These are phyloP conservation scores for Hypoxylon sp. DNA, from an alignment of 2,329 filamentous ascomycete species.

Conservation along the genomic window DNA sequence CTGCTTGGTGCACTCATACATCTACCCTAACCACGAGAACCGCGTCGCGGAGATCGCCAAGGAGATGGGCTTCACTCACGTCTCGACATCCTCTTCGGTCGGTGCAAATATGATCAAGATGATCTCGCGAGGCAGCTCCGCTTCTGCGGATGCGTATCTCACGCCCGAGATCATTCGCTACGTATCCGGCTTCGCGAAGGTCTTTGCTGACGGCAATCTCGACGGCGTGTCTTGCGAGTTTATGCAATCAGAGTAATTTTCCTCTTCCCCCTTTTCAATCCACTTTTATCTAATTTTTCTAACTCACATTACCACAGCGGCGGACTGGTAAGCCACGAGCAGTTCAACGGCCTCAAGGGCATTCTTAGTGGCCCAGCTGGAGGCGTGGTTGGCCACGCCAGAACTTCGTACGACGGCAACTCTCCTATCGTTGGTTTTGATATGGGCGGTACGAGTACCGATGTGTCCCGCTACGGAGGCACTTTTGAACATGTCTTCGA, in stretches of 20 bases:
- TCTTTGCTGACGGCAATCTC: slow-evolving; percentile 36
- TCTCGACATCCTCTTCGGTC: slow-evolving; percentile 41
- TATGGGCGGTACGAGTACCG: slow-evolving; percentile 72
- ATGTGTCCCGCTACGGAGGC: slow-evolving; percentile 35
- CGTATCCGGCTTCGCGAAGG: slow-evolving; percentile 38
- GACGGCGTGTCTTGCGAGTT: slow-evolving; percentile 49
- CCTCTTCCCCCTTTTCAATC: neutral
- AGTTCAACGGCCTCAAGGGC: slow-evolving; percentile 75
- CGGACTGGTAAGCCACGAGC: slow-evolving; percentile 65
- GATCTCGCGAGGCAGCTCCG: slow-evolving; percentile 40
- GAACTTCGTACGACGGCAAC: slow-evolving; percentile 76
- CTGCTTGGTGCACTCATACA: slow-evolving; percentile 71
- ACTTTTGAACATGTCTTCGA: slow-evolving; percentile 51
- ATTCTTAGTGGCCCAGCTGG: slow-evolving; percentile 82
- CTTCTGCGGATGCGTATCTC: slow-evolving; percentile 43
- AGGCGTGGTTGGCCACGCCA: slow-evolving; percentile 80
- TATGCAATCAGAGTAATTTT: slow-evolving; percentile 49
- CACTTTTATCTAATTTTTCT: too few species aligned
- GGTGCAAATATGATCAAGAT: slow-evolving; percentile 43
- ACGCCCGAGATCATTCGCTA: slow-evolving; percentile 40
- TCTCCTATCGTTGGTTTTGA: slow-evolving; percentile 82
- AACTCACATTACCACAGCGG: slow-evolving; percentile 42
- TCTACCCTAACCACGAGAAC: slow-evolving; percentile 73
- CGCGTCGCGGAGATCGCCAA: slow-evolving; percentile 70
- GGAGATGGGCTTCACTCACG: slow-evolving; percentile 39